phyloP scores from a whole-genome alignment of 495 filamentous ascomycete species.

The Talaromyces borbonicus region DNA sequence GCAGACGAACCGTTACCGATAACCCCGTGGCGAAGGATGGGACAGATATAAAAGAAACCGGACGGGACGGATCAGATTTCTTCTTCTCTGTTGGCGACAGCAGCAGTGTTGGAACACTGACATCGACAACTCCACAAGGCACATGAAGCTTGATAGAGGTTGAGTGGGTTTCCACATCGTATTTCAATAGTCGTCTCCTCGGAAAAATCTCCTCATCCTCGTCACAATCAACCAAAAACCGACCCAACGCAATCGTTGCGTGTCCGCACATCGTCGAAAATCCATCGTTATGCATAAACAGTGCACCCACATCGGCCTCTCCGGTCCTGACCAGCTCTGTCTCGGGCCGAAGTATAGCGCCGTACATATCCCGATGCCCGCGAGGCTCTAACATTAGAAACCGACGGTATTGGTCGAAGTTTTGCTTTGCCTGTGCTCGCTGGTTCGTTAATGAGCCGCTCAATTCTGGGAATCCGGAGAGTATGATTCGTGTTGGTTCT shows the following conservation, averaged over 20 bases:
- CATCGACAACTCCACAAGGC: constrained; percentile 13
- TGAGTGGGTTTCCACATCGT: constrained; percentile 6
- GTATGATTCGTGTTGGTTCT: constrained; percentile 24
- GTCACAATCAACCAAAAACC: constrained; percentile 21
- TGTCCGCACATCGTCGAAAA: constrained; percentile 68
- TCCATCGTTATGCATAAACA: constrained; percentile 54
- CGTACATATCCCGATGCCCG: constrained; percentile 26
- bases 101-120: constrained; percentile 12
- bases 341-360: constrained; percentile 19
- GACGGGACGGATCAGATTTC: constrained; percentile 13
- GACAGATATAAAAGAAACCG: constrained; percentile 17
- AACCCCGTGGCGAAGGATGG: constrained; percentile 17
- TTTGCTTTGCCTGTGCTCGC: constrained; percentile 15
- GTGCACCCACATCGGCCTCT: constrained; percentile 43
- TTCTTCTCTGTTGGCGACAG: too few species aligned
- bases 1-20: constrained; percentile 11
- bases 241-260: constrained; percentile 27
- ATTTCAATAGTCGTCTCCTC: background rate
- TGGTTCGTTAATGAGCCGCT: constrained; percentile 18
- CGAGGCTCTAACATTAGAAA: constrained; percentile 25
- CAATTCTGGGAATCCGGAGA: constrained; percentile 19
- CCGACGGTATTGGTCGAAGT: constrained; percentile 19
- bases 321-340: constrained; percentile 20
- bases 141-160: constrained; percentile 14
- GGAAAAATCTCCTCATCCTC: constrained; percentile 18